Conservation (phyloP, 73 alveolate genomes). For the Paraurostyla sp. region DNA sequence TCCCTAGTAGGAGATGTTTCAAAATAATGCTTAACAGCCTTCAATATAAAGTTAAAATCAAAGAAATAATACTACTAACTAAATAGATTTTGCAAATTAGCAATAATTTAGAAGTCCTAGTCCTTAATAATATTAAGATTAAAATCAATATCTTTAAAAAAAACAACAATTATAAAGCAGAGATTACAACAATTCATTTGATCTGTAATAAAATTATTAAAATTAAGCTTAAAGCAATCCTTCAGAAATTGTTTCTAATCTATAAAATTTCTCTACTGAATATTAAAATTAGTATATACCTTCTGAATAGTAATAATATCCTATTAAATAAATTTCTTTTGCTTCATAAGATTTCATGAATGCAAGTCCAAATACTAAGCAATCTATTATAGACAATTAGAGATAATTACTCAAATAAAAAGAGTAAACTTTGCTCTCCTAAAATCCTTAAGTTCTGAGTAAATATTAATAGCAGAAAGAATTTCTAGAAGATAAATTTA, state of each 20-base stretch:
- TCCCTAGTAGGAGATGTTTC: too few relatives aligned
- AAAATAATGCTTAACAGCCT: too few relatives aligned
- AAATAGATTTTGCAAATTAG: too few relatives aligned
- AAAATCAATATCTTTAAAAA: too few relatives aligned
- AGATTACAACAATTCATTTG: too few relatives aligned
- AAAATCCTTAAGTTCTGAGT: neutral
- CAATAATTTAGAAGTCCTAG: too few relatives aligned
- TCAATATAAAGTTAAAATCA: too few relatives aligned
- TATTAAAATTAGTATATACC: neutral
- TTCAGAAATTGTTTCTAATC: neutral
- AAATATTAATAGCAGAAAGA: slow-evolving; percentile 10
- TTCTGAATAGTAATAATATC: neutral
- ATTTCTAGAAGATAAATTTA: slow-evolving; percentile 13
- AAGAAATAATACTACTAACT: too few relatives aligned
- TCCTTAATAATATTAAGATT: too few relatives aligned
- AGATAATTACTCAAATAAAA: neutral
- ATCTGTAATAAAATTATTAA: too few relatives aligned
- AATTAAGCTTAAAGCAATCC: neutral
- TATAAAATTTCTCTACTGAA: neutral
- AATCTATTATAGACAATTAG: neutral
- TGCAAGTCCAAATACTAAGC: slow-evolving; percentile 32
- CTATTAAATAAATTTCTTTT: neutral
- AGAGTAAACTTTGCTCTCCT: neutral
- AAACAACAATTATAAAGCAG: too few relatives aligned
- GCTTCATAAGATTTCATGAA: neutral